Base-by-base conservation (phyloP, 148 eudicot genomes). In the Gaultheria prostrata region DNA sequence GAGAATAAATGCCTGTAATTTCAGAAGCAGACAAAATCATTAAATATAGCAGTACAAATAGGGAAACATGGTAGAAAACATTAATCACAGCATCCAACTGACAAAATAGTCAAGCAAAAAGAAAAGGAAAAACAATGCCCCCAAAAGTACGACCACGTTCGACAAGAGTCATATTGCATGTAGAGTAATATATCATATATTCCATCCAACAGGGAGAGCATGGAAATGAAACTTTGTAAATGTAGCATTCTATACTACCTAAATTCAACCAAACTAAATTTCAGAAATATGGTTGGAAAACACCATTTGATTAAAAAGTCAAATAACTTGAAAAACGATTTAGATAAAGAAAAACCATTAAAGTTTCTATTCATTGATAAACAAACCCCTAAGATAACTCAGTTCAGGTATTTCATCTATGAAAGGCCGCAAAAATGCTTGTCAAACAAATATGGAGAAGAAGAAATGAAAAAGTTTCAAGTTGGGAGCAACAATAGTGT, bases 1-100 rank as follows among this genome's bases (percentile, higher is more conserved):
- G 99, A 21, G 99, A 97, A 89, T 97, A 97, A 59, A 94, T 97
- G 78, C 99, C 99, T 97, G 91, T 80, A 87, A 65, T 82, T 35
- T 3, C 39, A 53, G 78, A 32, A 73, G 39, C 6, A 63, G 45
- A 20, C 45, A 13, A 35, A 77, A 51, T 50, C 57, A 26, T 53
- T 4, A 78, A 33, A 32, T 65, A 79, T 67, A 85, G 56, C 79
- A 70, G 11, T n/a, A 78, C 12, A 43, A 77, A 80, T 15, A 56
- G 20, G 15, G 45, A 43, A n/a, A 77, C 5, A 8, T 26, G 4
- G 28, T 28, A 24, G 6, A 53, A 53, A 24, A 53, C 30, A 43
- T 50, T 20, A 70, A 33, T 28, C 80, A 75, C 21, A 39, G 63
- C 65, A 77, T 75, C 76, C 9, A 18, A 49, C 14, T 15, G 56